A percentile compares a stretch with the other conserved stretches of the same genome.
These are phyloP conservation scores for Dactylella cylindrospora DNA, from an alignment of 2,329 filamentous ascomycete genomes.

Conservation along the genomic window DNA sequence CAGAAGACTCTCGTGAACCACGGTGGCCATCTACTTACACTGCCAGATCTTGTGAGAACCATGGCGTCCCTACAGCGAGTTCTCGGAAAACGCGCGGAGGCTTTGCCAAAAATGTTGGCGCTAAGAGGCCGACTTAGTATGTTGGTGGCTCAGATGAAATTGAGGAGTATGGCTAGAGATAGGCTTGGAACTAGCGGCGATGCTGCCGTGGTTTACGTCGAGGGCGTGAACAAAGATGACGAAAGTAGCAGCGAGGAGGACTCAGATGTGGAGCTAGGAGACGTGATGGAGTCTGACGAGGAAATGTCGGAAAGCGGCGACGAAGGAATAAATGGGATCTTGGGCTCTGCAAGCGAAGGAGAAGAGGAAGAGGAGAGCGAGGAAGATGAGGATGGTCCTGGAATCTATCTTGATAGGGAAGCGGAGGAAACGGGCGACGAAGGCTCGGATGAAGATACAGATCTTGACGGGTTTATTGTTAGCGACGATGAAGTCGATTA, in stretches of 20 bases:
- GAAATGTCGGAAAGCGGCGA: conserved; percentile 53
- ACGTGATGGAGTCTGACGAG: conserved; percentile 57
- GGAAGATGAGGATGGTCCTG: conserved; percentile 52
- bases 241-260: conserved; percentile 53
- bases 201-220: conserved; percentile 64
- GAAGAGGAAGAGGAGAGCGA: conserved; percentile 62
- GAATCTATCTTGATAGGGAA: conserved; percentile 49
- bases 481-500: conserved; percentile 55
- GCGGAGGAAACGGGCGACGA: conserved; percentile 52
- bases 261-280: conserved; percentile 52
- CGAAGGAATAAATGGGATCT: conserved; percentile 60
- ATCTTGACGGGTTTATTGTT: conserved; percentile 55
- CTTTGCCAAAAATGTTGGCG: conserved; percentile 76
- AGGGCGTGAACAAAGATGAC: conserved; percentile 59
- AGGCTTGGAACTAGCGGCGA: conserved; percentile 54
- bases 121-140: conserved; percentile 96
- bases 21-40: conserved; percentile 83
- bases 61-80: conserved; percentile 80
- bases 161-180: conserved; percentile 70
- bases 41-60: conserved; percentile 77
- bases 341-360: conserved; percentile 55
- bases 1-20: conserved; percentile 93
- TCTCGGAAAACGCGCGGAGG: conserved; percentile 79
- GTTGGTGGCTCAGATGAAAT: conserved; percentile 82
- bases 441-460: conserved; percentile 52